These are phyloP conservation scores for Phytophthora kernoviae DNA, from an alignment of 352 stramenopile species.

Conservation along the genomic window DNA sequence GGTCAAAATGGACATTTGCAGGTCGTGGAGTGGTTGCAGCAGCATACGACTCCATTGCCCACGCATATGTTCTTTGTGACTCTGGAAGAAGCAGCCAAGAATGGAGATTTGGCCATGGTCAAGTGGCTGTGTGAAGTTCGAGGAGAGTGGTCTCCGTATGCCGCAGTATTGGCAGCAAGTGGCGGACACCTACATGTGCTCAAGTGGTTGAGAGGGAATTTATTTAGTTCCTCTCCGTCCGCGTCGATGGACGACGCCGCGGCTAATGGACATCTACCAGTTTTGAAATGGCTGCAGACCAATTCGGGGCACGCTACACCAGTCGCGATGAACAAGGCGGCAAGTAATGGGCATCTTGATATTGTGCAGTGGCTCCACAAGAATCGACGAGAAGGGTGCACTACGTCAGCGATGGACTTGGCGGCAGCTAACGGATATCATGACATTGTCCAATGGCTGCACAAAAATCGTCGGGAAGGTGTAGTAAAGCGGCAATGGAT, in stretches of 20 bases:
- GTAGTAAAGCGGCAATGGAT: slow-evolving; percentile 34
- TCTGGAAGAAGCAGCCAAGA: slow-evolving; percentile 36
- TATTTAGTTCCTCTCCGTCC: slow-evolving; percentile 25
- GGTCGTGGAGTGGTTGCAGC: slow-evolving; percentile 42
- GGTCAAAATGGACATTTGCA: slow-evolving; percentile 34
- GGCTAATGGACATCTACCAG: slow-evolving; percentile 23
- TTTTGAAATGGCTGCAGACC: slow-evolving; percentile 32
- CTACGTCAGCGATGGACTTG: slow-evolving; percentile 28
- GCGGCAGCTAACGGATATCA: slow-evolving; percentile 30
- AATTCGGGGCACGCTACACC: slow-evolving; percentile 24
- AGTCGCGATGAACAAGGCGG: slow-evolving; percentile 35
- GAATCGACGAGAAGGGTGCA: slow-evolving; percentile 35
- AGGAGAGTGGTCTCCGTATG: slow-evolving; percentile 37
- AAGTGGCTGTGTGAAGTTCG: slow-evolving; percentile 39
- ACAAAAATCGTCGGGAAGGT: slow-evolving; percentile 31
- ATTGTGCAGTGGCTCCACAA: slow-evolving; percentile 39
- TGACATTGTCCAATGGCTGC: slow-evolving; percentile 34
- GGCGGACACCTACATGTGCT: slow-evolving; percentile 40
- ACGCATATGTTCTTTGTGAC: slow-evolving; percentile 50
- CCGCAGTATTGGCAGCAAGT: slow-evolving; percentile 34
- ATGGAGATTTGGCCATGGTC: slow-evolving; percentile 38
- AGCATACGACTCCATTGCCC: slow-evolving; percentile 38
- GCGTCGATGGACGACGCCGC: slow-evolving; percentile 37
- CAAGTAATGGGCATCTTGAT: slow-evolving; percentile 26
- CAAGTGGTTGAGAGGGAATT: slow-evolving; percentile 29